Base-by-base conservation (phyloP, 2,329 filamentous ascomycete genomes). In the Niveomyces coronatus region DNA sequence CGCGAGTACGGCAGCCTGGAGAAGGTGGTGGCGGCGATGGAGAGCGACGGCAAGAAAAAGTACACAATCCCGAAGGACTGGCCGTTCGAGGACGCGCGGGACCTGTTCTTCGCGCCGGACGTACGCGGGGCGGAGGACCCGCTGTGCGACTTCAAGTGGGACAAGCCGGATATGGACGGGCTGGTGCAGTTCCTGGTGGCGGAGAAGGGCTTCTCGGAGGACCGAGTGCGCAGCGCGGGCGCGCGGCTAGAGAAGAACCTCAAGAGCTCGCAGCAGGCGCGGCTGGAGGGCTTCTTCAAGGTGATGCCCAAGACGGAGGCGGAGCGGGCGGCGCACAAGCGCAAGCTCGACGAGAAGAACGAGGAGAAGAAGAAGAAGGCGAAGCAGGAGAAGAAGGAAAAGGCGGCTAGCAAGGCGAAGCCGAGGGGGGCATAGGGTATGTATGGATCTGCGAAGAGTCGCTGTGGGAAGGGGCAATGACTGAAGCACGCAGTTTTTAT, bases 61-160 rank as follows among this genome's bases (percentile, higher is more conserved):
- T 94, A 83, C 61, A 74, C 71, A 1, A 69, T 98, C 10, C 91
- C 91, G 0, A 88, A 94, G n/a, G 85, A 95, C 63, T 98, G 91
- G 89, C 91, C 91, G 1, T 98, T 82, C 59, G 70, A 82, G 50
- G 88, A 98, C 52, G 93, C 91, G 7, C 84, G 93, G 28, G 77
- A 87, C 14, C 76, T 98, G 19, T 96, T 98, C 67, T 80, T 93
- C 55, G 71, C 89, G 50, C 91, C 91, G 0, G 87, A 96, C 49
- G 89, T 98, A 18, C 80, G 82, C 24, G 59, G 74, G 31, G 87
- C 89, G 17, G 84, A 93, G 49, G 76, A 93, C 52, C 77, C 84
- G 1, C 78, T 86, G 10, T 96, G 88, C 60, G 87, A 98, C 56
- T 94, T 96, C 70, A 95, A 94, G 62, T 98, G 93, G 91, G 87